Base-by-base conservation (phyloP, 768 basidiomycete genomes). In the Leccinum pellstonianum region DNA sequence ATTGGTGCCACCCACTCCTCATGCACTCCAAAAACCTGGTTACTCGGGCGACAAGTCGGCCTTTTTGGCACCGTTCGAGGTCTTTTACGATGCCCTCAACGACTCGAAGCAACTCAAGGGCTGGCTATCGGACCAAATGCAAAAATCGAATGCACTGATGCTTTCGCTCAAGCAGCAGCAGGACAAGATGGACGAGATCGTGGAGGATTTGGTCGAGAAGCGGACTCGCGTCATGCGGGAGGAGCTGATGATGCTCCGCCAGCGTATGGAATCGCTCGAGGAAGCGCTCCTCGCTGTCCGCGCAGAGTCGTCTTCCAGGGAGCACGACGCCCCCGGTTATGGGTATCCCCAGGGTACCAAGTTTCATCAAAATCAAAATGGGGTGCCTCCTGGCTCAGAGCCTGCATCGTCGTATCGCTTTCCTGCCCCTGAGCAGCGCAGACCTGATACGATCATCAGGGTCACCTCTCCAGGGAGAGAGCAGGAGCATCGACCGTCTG, bases 1-100 rank as follows among this genome's bases (percentile, higher is more conserved):
- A 5, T 75, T 86, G 11, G 85, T 88, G 2, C 89, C 90, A 2
- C 85, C 85, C 3, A 89, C 90, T 1, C 87, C 88, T 3, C 82
- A 82, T n/a, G 77, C 81, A 11, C 77, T 90, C 19, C 85, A 86
- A 15, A 83, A 82, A 43, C 82, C 85, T 1, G 81, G 80, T 12
- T 86, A 84, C 66, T 67, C 81, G 10, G 81, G 82, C 23, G 87
- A 88, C 67, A 91, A 88, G 70, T 77, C 83, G 1, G 86, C 90
- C 19, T 95, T 95, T 72, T 75, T 95, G 52, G 85, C 87, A 0
- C 91, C 90, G 3, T 95, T 94, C 64, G 90, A 88, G 67, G 73
- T 81, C 54, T 94, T 95, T 73, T 95, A 93, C 69, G 91, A 94
- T 60, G 87, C 91, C 3, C 82, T 95, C 33, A 82, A 86, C 56